Evolutionary conservation across 331 rosid genomes (phyloP).

Genomic region (Telfairia occidentalis): DNA sequence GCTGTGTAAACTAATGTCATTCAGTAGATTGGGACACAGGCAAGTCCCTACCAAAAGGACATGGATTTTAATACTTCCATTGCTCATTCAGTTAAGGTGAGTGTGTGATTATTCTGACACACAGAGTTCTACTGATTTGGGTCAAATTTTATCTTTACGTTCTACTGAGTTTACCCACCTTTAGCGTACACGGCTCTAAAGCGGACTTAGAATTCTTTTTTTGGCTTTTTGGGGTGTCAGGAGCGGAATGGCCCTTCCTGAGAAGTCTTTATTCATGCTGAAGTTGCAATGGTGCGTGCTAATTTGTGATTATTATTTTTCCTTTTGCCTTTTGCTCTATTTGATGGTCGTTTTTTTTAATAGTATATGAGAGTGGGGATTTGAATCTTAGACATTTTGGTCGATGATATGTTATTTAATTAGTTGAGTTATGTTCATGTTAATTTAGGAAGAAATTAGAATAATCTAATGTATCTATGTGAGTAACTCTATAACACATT

Average conservation of each 20-base stretch:
- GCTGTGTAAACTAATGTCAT: conserved; percentile 5
- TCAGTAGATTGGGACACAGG: neutral
- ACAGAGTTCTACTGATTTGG: neutral
- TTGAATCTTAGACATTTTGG: too few species aligned
- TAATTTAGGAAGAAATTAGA: too few species aligned
- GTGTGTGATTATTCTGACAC: neutral
- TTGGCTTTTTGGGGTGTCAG: neutral
- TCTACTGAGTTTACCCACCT: neutral
- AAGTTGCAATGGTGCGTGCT: too few species aligned
- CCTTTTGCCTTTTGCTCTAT: neutral
- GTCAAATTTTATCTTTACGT: neutral
- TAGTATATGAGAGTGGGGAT: too few species aligned
- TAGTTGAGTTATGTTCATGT: too few species aligned
- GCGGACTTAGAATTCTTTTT: neutral
- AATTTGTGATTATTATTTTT: neutral
- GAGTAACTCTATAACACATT: too few species aligned
- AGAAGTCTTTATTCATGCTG: too few species aligned
- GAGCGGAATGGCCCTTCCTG: too few species aligned
- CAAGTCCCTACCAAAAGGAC: neutral
- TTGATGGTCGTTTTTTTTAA: too few species aligned
- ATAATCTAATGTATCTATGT: too few species aligned
- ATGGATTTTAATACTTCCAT: neutral
- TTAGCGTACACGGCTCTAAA: neutral
- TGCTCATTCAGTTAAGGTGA: neutral
- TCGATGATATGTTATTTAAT: too few species aligned